phyloP scores from a whole-genome alignment of 164 flowering plant species.

The Tetrastigma voinierianum region DNA sequence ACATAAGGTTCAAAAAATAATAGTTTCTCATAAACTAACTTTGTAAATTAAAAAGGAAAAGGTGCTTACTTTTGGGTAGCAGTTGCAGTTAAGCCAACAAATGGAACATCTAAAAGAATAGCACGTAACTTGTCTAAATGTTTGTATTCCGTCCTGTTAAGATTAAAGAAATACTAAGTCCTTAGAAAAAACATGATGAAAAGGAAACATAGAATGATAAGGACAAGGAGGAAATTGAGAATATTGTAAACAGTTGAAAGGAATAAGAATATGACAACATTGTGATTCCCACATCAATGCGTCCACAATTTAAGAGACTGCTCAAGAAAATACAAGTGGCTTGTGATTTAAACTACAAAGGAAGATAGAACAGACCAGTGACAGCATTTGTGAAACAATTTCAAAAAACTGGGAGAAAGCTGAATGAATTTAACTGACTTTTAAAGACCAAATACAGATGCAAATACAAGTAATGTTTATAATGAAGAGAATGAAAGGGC shows the following conservation, averaged over 20 bases:
- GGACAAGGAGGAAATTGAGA: background rate
- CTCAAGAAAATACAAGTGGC: no score
- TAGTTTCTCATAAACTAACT: background rate
- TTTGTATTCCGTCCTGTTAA: conserved; percentile 57
- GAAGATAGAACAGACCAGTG: no score
- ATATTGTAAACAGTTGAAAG: background rate
- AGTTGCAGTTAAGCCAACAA: conserved; percentile 64
- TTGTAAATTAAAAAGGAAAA: background rate
- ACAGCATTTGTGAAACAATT: no score
- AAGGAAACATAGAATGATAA: conserved; percentile 1
- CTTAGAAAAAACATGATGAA: background rate
- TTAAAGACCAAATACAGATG: no score
- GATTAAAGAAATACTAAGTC: conserved; percentile 1
- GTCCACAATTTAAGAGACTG: no score
- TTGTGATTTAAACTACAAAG: no score
- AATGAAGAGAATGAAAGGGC: no score
- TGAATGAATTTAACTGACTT: no score
- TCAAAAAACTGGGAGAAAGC: no score
- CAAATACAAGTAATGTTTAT: no score
- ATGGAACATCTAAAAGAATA: conserved; percentile 46
- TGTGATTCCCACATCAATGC: no score
- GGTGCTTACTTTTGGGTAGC: conserved; percentile 58
- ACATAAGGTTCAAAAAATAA: conserved; percentile 1
- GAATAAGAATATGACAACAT: background rate
- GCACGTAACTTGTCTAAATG: conserved; percentile 46